Conservation (phyloP, 768 basidiomycete species). For the Phylloporus sp. region DNA sequence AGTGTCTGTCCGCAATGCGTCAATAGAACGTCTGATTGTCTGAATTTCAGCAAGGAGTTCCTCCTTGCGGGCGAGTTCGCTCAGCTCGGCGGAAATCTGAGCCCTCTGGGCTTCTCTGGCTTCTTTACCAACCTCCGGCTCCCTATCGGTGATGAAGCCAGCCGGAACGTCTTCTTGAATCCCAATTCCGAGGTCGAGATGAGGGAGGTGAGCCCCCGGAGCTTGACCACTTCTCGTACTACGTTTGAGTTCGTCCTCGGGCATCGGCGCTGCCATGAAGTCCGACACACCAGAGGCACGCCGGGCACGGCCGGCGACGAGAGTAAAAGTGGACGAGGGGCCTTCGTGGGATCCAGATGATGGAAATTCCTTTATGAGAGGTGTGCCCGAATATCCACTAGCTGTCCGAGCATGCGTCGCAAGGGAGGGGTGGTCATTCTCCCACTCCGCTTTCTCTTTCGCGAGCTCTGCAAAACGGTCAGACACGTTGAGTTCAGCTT, state of each 20-base stretch:
- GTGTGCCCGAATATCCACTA: slow-evolving; percentile 58
- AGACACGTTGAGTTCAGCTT: slow-evolving; percentile 71
- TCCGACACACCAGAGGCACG: slow-evolving; percentile 68
- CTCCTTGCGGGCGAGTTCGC: slow-evolving; percentile 61
- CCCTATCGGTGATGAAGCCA: slow-evolving; percentile 55
- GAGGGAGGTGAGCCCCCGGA: slow-evolving; percentile 53
- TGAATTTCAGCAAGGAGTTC: slow-evolving; percentile 73
- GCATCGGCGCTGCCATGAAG: slow-evolving; percentile 57
- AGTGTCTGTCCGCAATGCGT: slow-evolving; percentile 66
- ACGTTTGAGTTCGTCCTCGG: slow-evolving; percentile 57
- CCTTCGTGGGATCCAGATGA: slow-evolving; percentile 44
- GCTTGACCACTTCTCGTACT: slow-evolving; percentile 46
- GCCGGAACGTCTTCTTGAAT: slow-evolving; percentile 73
- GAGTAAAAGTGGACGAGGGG: slow-evolving; percentile 42
- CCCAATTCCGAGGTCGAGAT: slow-evolving; percentile 68
- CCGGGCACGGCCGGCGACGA: slow-evolving; percentile 51
- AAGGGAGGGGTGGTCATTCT: slow-evolving; percentile 71
- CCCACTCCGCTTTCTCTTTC: slow-evolving; percentile 80
- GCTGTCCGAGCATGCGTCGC: slow-evolving; percentile 56
- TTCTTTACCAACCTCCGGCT: slow-evolving; percentile 25
- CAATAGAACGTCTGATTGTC: slow-evolving; percentile 74
- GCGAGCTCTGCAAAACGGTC: slow-evolving; percentile 59
- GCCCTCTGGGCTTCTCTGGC: slow-evolving; percentile 31
- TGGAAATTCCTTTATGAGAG: slow-evolving; percentile 63
- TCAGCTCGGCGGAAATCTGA: slow-evolving; percentile 39